Percentiles rank a stretch among this genome's conserved stretches.
Conservation (phyloP, 192 early-diverging fungal genomes). For the Backusella mclennaniae region DNA sequence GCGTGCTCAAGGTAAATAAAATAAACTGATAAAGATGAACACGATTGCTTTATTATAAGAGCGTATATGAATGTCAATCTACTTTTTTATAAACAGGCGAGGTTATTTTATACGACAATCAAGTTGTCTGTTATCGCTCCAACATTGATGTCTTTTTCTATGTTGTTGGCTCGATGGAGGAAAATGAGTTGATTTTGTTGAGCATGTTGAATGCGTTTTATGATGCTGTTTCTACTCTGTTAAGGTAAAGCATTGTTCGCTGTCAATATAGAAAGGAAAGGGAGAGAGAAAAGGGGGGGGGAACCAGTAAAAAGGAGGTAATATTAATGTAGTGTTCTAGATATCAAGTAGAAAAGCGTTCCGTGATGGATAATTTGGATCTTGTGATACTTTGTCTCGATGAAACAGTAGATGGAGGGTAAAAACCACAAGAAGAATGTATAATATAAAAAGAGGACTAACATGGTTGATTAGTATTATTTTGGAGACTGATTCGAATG, state of each 20-base stretch:
- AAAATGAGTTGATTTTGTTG: conserved; percentile 90
- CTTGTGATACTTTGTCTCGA: conserved; percentile 88
- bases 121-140: conserved; percentile 85
- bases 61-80: background rate
- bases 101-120: conserved; percentile 92
- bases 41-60: background rate
- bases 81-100: conserved; percentile 55
- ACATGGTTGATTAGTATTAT: conserved; percentile 52
- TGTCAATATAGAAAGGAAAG: background rate
- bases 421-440: conserved; percentile 10
- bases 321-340: conserved; percentile 34
- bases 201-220: conserved; percentile 77
- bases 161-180: conserved; percentile 85
- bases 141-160: conserved; percentile 90
- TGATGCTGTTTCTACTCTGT: conserved; percentile 81
- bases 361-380: conserved; percentile 89
- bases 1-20: conserved; percentile 61
- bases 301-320: background rate
- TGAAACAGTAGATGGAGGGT: conserved; percentile 96
- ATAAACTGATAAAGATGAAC: background rate
- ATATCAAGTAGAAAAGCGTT: conserved; percentile 89
- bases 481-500: conserved; percentile 72
- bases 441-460: too few species aligned
- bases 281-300: background rate
- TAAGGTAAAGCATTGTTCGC: conserved; percentile 56